Percentiles rank a stretch among this genome's conserved stretches.
Conservation (phyloP, 2,329 filamentous ascomycete genomes). For the Ascochyta clinopodiicola region DNA sequence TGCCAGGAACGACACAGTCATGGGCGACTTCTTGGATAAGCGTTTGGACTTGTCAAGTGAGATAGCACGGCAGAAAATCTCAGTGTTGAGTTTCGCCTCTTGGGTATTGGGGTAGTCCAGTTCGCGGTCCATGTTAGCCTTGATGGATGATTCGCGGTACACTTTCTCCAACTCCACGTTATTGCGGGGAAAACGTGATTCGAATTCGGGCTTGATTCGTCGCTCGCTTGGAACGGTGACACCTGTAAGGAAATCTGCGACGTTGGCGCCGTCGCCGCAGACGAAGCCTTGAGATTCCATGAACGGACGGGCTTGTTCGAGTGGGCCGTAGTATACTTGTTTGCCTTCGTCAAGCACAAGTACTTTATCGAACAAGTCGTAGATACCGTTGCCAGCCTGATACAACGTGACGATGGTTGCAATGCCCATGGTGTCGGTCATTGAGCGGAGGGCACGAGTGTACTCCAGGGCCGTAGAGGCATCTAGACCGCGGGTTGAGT, state of each 20-base stretch:
- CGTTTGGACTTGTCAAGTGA: slow-evolving; percentile 62
- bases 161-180: slow-evolving; percentile 51
- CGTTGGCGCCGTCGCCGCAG: slow-evolving; percentile 68
- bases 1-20: slow-evolving; percentile 50
- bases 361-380: slow-evolving; percentile 73
- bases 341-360: slow-evolving; percentile 76
- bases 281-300: slow-evolving; percentile 73
- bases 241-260: slow-evolving; percentile 77
- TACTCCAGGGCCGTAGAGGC: slow-evolving; percentile 61
- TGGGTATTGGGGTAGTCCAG: slow-evolving; percentile 63
- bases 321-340: slow-evolving; percentile 76
- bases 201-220: slow-evolving; percentile 49
- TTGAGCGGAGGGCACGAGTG: slow-evolving; percentile 58
- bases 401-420: slow-evolving; percentile 65
- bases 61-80: slow-evolving; percentile 62
- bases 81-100: slow-evolving; percentile 48
- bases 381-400: slow-evolving; percentile 57
- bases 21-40: slow-evolving; percentile 60
- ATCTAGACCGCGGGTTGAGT: slow-evolving; percentile 48
- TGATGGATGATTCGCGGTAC: slow-evolving; percentile 61
- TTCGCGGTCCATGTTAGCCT: slow-evolving; percentile 60
- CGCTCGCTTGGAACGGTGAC: slow-evolving; percentile 62
- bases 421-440: slow-evolving; percentile 57
- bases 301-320: slow-evolving; percentile 64
- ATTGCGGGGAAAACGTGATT: slow-evolving; percentile 52